phyloP scores from a whole-genome alignment of 2,329 filamentous ascomycete species.

The Colletotrichum horii region DNA sequence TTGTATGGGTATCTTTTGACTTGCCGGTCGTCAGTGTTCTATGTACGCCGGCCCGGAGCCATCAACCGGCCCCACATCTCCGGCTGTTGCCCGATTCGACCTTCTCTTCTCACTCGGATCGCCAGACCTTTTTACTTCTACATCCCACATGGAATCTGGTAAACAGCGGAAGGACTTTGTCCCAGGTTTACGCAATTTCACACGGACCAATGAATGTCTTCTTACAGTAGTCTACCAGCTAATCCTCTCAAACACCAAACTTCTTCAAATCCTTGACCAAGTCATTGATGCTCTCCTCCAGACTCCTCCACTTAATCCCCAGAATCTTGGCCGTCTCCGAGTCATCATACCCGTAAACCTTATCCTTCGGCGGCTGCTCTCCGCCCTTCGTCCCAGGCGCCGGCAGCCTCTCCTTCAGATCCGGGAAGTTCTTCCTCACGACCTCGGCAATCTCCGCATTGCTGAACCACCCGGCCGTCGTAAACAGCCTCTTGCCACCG shows the following conservation, averaged over 20 bases:
- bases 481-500: conserved; percentile 56
- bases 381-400: conserved; percentile 48
- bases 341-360: conserved; percentile 63
- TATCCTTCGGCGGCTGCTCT: conserved; percentile 40
- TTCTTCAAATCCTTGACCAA: conserved; percentile 47
- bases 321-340: conserved; percentile 62
- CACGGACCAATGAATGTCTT: not conserved
- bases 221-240: not conserved
- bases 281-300: conserved; percentile 69
- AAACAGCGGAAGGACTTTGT: fast-evolving
- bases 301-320: conserved; percentile 64
- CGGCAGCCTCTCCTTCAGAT: conserved; percentile 53
- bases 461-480: conserved; percentile 50
- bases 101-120: not conserved
- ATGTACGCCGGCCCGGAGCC: not conserved
- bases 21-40: not conserved
- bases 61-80: not conserved
- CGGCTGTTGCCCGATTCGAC: not conserved
- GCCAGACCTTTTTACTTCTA: not conserved
- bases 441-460: conserved; percentile 50
- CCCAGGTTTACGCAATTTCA: not conserved
- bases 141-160: not conserved
- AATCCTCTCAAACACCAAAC: conserved; percentile 27
- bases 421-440: conserved; percentile 54
- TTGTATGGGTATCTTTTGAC: not conserved